Conservation (phyloP, 352 stramenopile species). For the Globisporangium recalcitrans region DNA sequence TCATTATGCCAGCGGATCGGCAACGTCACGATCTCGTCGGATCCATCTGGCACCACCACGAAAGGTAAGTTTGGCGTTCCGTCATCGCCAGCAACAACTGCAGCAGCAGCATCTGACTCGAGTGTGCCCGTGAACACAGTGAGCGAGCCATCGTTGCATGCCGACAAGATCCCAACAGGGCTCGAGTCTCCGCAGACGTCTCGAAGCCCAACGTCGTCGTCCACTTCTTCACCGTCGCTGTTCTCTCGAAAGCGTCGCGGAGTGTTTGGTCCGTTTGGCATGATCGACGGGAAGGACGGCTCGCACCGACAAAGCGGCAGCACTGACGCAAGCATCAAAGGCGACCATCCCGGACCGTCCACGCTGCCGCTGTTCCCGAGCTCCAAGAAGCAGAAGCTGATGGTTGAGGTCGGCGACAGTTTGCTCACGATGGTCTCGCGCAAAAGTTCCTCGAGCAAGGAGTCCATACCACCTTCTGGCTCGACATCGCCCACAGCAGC, state of each 20-base stretch:
- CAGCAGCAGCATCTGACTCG: background rate
- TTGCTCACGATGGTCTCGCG: slow-evolving; percentile 34
- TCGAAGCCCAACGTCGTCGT: slow-evolving; percentile 12
- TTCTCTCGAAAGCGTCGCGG: slow-evolving; percentile 20
- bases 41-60: background rate
- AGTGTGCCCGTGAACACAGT: background rate
- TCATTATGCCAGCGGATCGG: slow-evolving; percentile 73
- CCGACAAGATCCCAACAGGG: background rate
- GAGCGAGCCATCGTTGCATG: background rate
- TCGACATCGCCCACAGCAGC: background rate
- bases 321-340: background rate
- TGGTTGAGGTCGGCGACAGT: slow-evolving; percentile 31
- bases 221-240: slow-evolving; percentile 10
- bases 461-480: background rate
- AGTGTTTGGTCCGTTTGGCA: slow-evolving; percentile 8
- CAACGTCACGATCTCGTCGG: slow-evolving; percentile 70
- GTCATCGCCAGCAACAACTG: background rate
- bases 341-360: background rate
- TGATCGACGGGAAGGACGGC: slow-evolving; percentile 2
- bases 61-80: slow-evolving; percentile 4
- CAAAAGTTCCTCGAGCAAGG: slow-evolving; percentile 19
- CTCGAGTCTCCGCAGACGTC: slow-evolving; percentile 15
- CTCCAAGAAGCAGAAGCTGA: slow-evolving; percentile 53
- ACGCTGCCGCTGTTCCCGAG: slow-evolving; percentile 31
- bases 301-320: background rate